phyloP scores from a whole-genome alignment of 306 rosid species.

The Inga laurina region DNA sequence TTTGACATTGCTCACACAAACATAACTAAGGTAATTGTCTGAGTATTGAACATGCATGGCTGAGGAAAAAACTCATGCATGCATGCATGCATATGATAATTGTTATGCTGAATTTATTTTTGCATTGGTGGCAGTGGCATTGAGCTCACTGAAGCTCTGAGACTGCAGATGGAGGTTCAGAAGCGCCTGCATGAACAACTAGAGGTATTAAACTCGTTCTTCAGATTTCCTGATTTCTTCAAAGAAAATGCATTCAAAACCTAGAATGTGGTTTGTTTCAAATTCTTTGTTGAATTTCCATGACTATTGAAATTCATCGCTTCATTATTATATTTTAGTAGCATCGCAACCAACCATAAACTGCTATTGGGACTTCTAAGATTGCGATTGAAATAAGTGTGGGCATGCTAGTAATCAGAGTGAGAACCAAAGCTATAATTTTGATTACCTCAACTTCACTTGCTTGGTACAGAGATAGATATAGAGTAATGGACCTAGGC shows the following conservation, averaged over 20 bases:
- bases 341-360: neutral
- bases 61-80: neutral
- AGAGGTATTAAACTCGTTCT: slow-evolving; percentile 61
- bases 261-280: slow-evolving; percentile 26
- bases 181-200: slow-evolving; percentile 96
- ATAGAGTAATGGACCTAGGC: neutral
- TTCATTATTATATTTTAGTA: slow-evolving; percentile 4
- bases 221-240: slow-evolving; percentile 26
- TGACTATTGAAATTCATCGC: neutral
- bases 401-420: neutral
- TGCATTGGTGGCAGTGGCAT: slow-evolving; percentile 65
- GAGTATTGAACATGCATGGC: neutral
- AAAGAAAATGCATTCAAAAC: slow-evolving; percentile 11
- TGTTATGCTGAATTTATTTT: slow-evolving; percentile 30
- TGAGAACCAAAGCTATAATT: neutral
- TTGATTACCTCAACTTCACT: neutral
- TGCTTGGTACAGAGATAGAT: neutral
- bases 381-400: neutral
- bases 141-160: slow-evolving; percentile 95
- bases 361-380: no score
- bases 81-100: slow-evolving; percentile 4
- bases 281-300: slow-evolving; percentile 34
- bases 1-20: slow-evolving; percentile 16
- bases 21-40: neutral
- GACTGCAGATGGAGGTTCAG: slow-evolving; percentile 99